Base-by-base conservation (phyloP, 2,329 filamentous ascomycete species). In the Penicillium glabrum region DNA sequence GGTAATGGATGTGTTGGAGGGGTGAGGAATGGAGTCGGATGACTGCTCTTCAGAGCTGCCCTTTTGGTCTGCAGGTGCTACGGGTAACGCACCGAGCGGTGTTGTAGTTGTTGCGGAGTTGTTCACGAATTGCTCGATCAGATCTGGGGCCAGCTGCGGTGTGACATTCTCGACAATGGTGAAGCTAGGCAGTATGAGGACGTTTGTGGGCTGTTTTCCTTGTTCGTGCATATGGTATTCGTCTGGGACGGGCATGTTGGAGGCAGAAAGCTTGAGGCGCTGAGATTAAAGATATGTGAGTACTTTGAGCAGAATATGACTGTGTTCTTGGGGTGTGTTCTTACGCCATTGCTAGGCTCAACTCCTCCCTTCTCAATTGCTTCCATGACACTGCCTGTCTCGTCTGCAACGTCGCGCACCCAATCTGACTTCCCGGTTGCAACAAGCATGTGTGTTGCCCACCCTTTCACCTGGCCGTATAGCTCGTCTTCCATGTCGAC, bases 361-460 rank as follows among this genome's bases (percentile, higher is more conserved):
- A 78, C 41, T 1, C 74, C 76, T 19, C 73, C 72, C 55, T 75
- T 77, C 41, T 77, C 83, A 65, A 93, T 83, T 1, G 89, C 90
- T 77, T 91, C 81, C 90, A 93, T 93, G 31, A 93, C 83, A 70
- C 88, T 91, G 6, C 89, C 89, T 75, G 90, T 88, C 80, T 98
- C 95, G 70, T 98, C 90, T 55, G 85, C 86, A 46, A 96, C 90
- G 77, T 96, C 89, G 58, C 90, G 79, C 69, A 93, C 89, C 95
- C 95, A 99, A 76, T 99, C 95, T 26, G 88, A 84, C 83, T 97
- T 96, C 59, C 92, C 91, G n/a, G 95, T 99, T 24, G 91, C 95
- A 16, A 98, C 91, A 31, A 99, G 79, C 60, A 96, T 72, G 76
- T 99, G 95, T 21, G 92, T 95, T 68, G 86, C 88, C 89, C 91